phyloP scores from a whole-genome alignment of 2,329 filamentous ascomycete genomes.

The Nothopassalora personata region DNA sequence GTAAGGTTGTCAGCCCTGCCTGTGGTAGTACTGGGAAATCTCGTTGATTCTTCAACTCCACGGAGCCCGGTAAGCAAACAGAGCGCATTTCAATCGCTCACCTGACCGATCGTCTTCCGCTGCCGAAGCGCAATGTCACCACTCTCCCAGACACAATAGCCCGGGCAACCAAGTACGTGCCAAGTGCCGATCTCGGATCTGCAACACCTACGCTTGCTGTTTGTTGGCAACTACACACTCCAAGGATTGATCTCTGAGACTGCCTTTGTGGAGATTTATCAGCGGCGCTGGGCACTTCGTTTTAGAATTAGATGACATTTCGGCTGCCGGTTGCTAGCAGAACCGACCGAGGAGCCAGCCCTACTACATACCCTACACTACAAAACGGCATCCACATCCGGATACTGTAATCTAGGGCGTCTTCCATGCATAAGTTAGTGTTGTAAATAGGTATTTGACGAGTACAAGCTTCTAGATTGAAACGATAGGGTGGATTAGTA shows the following conservation, averaged over 20 bases:
- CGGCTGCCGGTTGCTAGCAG: not conserved
- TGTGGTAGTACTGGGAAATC: conserved; percentile 44
- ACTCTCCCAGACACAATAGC: conserved; percentile 30
- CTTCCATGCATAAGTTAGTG: too few species aligned
- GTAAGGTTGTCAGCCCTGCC: conserved; percentile 37
- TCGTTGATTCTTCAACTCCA: conserved; percentile 38
- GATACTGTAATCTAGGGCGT: not conserved
- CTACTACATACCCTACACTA: too few species aligned
- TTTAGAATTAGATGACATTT: not conserved
- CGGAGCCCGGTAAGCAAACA: conserved; percentile 35
- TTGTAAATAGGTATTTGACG: too few species aligned
- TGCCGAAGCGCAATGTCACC: conserved; percentile 18
- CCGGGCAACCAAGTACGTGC: conserved; percentile 34
- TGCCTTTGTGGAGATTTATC: conserved; percentile 1
- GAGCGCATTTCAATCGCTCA: conserved; percentile 42
- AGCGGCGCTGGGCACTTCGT: not conserved
- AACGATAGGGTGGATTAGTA: too few species aligned
- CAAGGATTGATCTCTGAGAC: conserved; percentile 1
- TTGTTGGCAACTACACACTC: conserved; percentile 5
- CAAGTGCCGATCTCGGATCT: conserved; percentile 8
- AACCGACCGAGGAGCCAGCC: not conserved
- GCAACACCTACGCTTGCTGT: not conserved
- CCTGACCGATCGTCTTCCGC: conserved; percentile 33
- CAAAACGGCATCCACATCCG: not conserved
- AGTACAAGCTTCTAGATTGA: too few species aligned